A percentile compares a stretch with the other conserved stretches of the same genome.
phyloP scores from a whole-genome alignment of 2,329 filamentous ascomycete species.

The Talaromyces sp. region DNA sequence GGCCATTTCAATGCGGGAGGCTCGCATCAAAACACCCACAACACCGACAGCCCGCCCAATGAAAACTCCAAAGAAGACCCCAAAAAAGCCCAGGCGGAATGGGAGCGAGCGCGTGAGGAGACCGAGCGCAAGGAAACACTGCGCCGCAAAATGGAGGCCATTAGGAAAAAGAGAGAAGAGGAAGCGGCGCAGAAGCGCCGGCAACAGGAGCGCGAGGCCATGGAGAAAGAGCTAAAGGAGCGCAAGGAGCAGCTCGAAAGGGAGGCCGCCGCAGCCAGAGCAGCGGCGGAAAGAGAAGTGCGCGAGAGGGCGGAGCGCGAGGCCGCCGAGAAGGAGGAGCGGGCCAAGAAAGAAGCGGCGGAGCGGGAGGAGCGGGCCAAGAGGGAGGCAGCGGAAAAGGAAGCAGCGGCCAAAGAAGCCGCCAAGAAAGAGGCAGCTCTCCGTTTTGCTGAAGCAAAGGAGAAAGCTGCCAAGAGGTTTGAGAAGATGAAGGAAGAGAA shows the following conservation, averaged over 20 bases:
- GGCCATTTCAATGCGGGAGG: conserved; percentile 26
- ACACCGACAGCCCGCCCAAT: conserved; percentile 1
- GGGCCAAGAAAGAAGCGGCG: conserved; percentile 29
- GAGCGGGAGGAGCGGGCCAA: conserved; percentile 25
- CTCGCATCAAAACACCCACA: conserved; percentile 9
- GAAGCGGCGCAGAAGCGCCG: conserved; percentile 30
- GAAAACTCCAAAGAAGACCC: conserved; percentile 3
- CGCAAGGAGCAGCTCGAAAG: conserved; percentile 34
- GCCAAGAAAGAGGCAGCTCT: conserved; percentile 22
- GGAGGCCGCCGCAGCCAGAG: conserved; percentile 21
- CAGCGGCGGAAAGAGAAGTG: conserved; percentile 17
- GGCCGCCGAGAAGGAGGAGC: conserved; percentile 10
- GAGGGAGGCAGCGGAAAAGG: conserved; percentile 20
- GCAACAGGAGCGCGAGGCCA: conserved; percentile 34
- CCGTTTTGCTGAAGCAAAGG: conserved; percentile 15
- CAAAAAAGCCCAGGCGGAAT: conserved; percentile 9
- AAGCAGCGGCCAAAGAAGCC: conserved; percentile 20
- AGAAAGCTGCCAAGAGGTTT: conserved; percentile 28
- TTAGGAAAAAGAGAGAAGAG: conserved; percentile 11
- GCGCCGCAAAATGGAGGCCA: conserved; percentile 12
- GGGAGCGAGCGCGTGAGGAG: conserved; percentile 10
- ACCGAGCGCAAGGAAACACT: conserved; percentile 12
- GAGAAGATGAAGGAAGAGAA: conserved; percentile 27
- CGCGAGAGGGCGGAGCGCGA: conserved; percentile 12
- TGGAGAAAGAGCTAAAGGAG: conserved; percentile 34